These are phyloP conservation scores for Calocybe gangraenosa DNA, from an alignment of 768 basidiomycete species.

Conservation along the genomic window DNA sequence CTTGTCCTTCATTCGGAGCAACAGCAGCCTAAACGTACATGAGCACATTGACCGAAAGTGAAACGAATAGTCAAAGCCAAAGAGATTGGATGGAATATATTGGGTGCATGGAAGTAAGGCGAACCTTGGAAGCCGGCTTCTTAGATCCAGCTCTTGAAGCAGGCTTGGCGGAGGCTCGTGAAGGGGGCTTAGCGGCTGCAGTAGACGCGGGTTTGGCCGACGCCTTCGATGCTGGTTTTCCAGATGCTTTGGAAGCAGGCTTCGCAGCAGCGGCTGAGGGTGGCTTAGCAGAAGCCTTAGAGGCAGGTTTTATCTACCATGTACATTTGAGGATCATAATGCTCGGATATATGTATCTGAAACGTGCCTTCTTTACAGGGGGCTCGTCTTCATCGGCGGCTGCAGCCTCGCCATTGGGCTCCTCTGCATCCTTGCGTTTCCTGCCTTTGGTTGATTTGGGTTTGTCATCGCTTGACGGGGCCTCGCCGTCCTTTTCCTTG, in stretches of 20 bases:
- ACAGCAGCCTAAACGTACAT: conserved; percentile 14
- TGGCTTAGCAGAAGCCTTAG: conserved; percentile 31
- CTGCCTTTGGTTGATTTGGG: conserved; percentile 39
- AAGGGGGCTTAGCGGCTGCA: conserved; percentile 37
- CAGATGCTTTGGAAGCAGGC: conserved; percentile 34
- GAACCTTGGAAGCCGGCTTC: conserved; percentile 63
- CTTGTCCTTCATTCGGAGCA: conserved; percentile 34
- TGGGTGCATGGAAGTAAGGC: conserved; percentile 13
- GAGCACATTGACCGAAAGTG: conserved; percentile 1
- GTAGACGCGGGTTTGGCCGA: conserved; percentile 41
- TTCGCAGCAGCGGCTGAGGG: conserved; percentile 28
- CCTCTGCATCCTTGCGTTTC: conserved; percentile 38
- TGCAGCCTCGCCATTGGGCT: conserved; percentile 32
- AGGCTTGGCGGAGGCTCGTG: conserved; percentile 45
- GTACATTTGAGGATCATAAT: conserved; percentile 6
- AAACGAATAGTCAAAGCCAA: conserved; percentile 11
- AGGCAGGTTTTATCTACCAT: conserved; percentile 21
- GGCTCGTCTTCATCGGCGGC: conserved; percentile 35
- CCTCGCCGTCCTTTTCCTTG: conserved; percentile 37
- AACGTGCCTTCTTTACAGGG: conserved; percentile 59
- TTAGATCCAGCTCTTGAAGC: conserved; percentile 55
- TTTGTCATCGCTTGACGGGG: conserved; percentile 45
- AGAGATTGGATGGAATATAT: neutral
- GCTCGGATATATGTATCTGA: neutral
- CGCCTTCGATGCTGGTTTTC: conserved; percentile 39